Evolutionary conservation across 108 stramenopile species (phyloP).

Genomic region (Stephanodiscus triporus): DNA sequence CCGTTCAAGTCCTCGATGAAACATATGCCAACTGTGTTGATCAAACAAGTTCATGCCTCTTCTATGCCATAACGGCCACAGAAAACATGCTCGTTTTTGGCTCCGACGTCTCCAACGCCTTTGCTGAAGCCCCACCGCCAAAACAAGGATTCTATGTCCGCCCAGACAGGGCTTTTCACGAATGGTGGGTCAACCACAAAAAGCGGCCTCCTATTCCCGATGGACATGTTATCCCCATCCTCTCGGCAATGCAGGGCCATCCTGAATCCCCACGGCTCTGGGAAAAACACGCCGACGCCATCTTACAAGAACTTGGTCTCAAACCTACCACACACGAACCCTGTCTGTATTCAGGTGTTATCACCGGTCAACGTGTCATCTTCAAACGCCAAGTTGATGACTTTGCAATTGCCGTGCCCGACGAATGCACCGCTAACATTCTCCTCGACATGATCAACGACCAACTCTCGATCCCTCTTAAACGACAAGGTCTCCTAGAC

Average conservation of each 20-base stretch:
- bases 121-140: constrained; percentile 35
- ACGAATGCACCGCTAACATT: background rate
- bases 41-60: constrained; percentile 29
- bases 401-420: constrained; percentile 28
- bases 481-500: no score
- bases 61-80: constrained; percentile 32
- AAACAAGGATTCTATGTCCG: constrained; percentile 24
- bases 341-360: constrained; percentile 6
- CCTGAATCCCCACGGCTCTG: constrained; percentile 27
- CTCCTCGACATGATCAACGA: no score
- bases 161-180: constrained; percentile 32
- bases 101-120: constrained; percentile 51
- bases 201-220: constrained; percentile 18
- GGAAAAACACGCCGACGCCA: constrained; percentile 20
- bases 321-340: constrained; percentile 17
- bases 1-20: background rate
- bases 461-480: no score
- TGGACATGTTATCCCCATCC: constrained; percentile 23
- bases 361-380: constrained; percentile 25
- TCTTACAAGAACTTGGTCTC: constrained; percentile 11
- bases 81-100: constrained; percentile 19
- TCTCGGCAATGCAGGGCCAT: constrained; percentile 6
- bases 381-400: constrained; percentile 61
- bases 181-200: constrained; percentile 32
- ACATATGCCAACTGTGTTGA: constrained; percentile 27